Evolutionary conservation across 805 yeast species (phyloP), one percentile per base, ranked within the genome.

Genomic region (Clavispora fructus): DNA sequence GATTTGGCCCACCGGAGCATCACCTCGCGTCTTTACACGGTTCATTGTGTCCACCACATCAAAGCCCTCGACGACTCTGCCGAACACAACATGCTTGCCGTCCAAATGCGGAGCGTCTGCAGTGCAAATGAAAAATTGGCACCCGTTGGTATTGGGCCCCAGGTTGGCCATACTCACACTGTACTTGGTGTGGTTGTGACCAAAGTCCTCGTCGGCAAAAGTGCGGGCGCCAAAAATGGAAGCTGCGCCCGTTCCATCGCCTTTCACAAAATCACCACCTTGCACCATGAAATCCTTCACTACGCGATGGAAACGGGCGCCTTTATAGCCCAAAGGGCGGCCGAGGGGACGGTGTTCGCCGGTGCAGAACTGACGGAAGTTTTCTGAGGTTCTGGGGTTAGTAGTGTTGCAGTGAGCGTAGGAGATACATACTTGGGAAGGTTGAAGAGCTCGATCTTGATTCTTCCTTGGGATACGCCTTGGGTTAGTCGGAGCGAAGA

Each of bases 311-410:
- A 74, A 68, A 27, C 33, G 43, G 31, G 60, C 42, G 31, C 50
- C 48, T 52, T 74, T 74, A 54, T 75, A 76, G 4, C 80, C 80
- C 7, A 69, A 59, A 0, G 80, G 77, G 6, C 57, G 50, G 2
- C 65, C 63, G 39, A 63, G 57, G 42, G 66, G 64, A 19, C 64
- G 52, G 53, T 64, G 63, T 48, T 76, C 80, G 7, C 80, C 80
- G 0, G 79, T 76, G 55, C 80, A 77, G 46, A 75, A 69, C 52
- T 75, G 80, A 27, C 82, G 61, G 55, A 77, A 76, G 55, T 77
- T 77, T 50, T 77, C 82, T 16, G 68, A 50, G 0, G 82, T 77
- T 46, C 59, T 58, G 41, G 17, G 13, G 41, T 42, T 42, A 37
- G 45, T 28, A 14, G 7, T 23, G 32, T n/a, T 25, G 19, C n/a